phyloP scores from a whole-genome alignment of 1,284 basidiomycete species.

The Ustanciosporium gigantosporum region DNA sequence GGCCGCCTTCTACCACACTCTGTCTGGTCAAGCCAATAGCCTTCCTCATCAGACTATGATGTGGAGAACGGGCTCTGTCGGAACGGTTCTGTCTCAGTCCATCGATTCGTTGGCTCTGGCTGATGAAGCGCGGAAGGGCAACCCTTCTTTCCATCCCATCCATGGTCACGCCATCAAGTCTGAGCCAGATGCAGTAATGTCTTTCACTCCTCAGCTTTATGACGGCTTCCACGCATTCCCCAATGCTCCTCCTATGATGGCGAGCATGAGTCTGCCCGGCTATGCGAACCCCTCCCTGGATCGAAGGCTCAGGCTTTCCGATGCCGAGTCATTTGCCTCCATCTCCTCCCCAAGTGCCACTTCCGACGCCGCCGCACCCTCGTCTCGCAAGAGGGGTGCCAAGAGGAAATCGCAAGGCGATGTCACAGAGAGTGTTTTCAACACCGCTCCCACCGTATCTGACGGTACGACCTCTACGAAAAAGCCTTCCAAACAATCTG shows the following conservation, averaged over 20 bases:
- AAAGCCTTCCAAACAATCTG: constrained; percentile 6
- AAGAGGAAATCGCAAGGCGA: constrained; percentile 21
- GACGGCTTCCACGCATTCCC: background rate
- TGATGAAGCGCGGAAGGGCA: background rate
- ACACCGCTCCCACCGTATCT: constrained; percentile 2
- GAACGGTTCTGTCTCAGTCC: background rate
- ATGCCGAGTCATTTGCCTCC: constrained; percentile 18
- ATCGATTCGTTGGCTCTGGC: constrained; percentile 1
- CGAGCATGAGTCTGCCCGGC: constrained; percentile 26
- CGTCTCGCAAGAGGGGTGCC: constrained; percentile 15
- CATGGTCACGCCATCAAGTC: background rate
- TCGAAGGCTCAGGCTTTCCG: constrained; percentile 20
- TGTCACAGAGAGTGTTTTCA: background rate
- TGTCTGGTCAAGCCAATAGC: background rate
- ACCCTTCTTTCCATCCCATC: background rate
- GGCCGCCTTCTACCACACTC: background rate
- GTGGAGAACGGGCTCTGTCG: constrained; percentile 1
- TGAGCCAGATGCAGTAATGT: background rate
- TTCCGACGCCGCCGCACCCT: constrained; percentile 15
- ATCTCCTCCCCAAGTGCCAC: constrained; percentile 24
- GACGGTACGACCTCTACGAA: constrained; percentile 4
- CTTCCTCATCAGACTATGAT: background rate
- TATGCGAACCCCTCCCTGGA: constrained; percentile 16
- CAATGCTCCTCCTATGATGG: constrained; percentile 19
- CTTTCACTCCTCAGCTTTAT: background rate